phyloP scores from a whole-genome alignment of 108 stramenopile genomes.

The Poteriospumella lacustris region DNA sequence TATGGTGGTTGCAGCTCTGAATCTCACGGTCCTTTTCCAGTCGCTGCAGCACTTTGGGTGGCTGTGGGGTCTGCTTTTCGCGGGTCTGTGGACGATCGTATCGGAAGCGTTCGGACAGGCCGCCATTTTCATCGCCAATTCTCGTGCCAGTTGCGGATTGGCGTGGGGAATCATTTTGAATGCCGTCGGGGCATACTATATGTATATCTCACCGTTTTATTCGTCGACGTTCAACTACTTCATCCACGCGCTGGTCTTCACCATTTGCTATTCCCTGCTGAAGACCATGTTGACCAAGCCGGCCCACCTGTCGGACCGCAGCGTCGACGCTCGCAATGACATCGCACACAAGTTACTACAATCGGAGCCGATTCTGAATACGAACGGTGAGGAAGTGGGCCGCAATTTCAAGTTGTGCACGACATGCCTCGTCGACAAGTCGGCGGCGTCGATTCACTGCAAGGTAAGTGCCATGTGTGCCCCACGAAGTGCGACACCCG shows the following conservation, averaged over 20 bases:
- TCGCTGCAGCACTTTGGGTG: neutral
- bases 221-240: no score
- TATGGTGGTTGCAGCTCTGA: neutral
- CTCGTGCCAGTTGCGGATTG: neutral
- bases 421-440: slow-evolving; percentile 18
- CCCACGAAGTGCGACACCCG: neutral
- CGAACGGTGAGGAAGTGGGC: neutral
- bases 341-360: neutral
- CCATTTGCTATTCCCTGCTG: neutral
- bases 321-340: no score
- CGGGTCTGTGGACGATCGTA: no score
- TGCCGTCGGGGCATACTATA: neutral
- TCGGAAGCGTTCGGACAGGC: neutral
- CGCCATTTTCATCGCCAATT: neutral
- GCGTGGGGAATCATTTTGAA: neutral
- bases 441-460: neutral
- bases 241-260: no score
- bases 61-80: neutral
- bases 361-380: neutral
- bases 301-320: no score
- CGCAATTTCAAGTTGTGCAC: neutral
- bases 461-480: neutral
- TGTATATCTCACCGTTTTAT: neutral
- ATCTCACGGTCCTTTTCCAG: neutral
- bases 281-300: neutral